Conservation (phyloP, 108 stramenopile species). For the Cylindrotheca fusiformis region DNA sequence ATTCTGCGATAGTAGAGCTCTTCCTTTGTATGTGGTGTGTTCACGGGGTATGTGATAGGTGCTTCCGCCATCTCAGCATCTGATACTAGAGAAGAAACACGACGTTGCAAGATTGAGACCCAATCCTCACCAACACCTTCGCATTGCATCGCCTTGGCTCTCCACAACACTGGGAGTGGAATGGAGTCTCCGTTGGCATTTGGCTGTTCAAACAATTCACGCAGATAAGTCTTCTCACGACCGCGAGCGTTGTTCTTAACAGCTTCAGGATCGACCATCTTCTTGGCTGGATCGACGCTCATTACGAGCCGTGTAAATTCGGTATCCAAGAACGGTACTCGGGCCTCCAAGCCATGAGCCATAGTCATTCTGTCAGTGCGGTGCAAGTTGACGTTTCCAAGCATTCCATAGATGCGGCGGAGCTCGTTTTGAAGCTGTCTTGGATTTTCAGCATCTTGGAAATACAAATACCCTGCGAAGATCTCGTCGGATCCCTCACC, state of each 20-base stretch:
- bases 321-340: conserved; percentile 80
- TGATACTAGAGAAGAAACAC: conserved; percentile 55
- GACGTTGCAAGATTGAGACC: conserved; percentile 68
- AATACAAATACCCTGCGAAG: conserved; percentile 78
- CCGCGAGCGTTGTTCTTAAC: conserved; percentile 54
- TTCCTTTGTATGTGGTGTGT: conserved; percentile 81
- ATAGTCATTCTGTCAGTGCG: conserved; percentile 82
- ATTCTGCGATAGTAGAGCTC: conserved; percentile 72
- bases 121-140: conserved; percentile 83
- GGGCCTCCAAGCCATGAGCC: conserved; percentile 76
- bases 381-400: conserved; percentile 70
- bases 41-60: conserved; percentile 45
- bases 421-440: conserved; percentile 63
- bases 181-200: conserved; percentile 62
- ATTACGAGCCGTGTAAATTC: conserved; percentile 64
- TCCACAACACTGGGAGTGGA: conserved; percentile 66
- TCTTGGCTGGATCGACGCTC: conserved; percentile 61
- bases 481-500: conserved; percentile 77
- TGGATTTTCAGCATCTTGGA: conserved; percentile 60
- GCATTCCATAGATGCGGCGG: conserved; percentile 60
- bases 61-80: conserved; percentile 74
- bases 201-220: conserved; percentile 65
- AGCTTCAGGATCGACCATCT: conserved; percentile 67
- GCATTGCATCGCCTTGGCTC: conserved; percentile 86
- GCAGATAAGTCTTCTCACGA: conserved; percentile 63